phyloP scores from a whole-genome alignment of 805 yeast genomes.

The Candida germanica region DNA sequence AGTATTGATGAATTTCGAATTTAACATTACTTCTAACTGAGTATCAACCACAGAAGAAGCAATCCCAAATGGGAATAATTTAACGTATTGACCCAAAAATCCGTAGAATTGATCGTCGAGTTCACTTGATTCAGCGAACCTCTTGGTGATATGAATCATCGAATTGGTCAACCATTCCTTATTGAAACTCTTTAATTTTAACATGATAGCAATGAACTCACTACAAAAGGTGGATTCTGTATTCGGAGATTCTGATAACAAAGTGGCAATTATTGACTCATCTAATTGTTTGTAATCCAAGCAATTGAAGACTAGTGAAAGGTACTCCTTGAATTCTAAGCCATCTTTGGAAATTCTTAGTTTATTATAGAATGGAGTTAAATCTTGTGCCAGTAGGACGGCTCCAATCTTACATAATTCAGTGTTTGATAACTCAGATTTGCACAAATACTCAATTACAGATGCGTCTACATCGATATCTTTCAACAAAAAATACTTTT shows the following conservation, averaged over 20 bases:
- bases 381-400: background rate
- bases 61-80: slow-evolving; percentile 21
- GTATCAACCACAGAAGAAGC: slow-evolving; percentile 52
- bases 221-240: background rate
- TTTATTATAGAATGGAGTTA: slow-evolving; percentile 1
- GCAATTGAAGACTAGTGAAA: slow-evolving; percentile 1
- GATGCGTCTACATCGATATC: slow-evolving; percentile 7
- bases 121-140: slow-evolving; percentile 49
- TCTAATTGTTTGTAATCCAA: background rate
- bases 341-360: background rate
- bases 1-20: slow-evolving; percentile 44
- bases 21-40: slow-evolving; percentile 61
- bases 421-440: background rate
- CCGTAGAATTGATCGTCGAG: slow-evolving; percentile 27
- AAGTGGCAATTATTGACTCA: background rate
- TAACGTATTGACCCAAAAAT: slow-evolving; percentile 22
- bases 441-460: slow-evolving; percentile 7
- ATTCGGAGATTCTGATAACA: background rate
- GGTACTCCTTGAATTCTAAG: slow-evolving; percentile 1
- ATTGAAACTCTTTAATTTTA: background rate
- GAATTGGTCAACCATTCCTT: slow-evolving; percentile 55
- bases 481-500: slow-evolving; percentile 6
- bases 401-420: slow-evolving; percentile 3
- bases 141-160: slow-evolving; percentile 58
- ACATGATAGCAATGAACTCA: slow-evolving; percentile 2